Evolutionary conservation across 2,329 filamentous ascomycete species (phyloP), one percentile per base, ranked within the genome.

Genomic region (Ceratocystis cacaofunesta): DNA sequence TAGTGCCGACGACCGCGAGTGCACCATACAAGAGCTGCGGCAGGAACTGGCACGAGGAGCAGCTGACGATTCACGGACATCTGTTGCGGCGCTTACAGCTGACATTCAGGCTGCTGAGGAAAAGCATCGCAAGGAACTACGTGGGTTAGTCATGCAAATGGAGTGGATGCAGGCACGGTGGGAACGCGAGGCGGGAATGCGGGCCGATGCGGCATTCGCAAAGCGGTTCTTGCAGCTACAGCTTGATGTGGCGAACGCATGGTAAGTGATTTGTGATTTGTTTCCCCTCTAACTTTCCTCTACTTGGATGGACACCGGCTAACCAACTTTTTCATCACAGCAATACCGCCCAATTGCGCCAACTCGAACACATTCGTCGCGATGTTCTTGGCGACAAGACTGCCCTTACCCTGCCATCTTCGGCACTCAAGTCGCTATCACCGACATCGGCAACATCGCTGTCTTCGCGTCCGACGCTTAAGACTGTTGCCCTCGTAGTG

Each of bases 281-380:
- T 43, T 63, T 61, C 55, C 62, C 46, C 65, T 30, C 63, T 61
- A 63, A 32, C 63, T 61, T 61, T 61, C 57, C 41, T 64, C 28
- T 43, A 17, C 3, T 28, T 19, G 61, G 60, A 10, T 19, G 46
- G 6, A 32, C 19, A 15, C 8, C 1, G 64, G 63, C 67, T 66
- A 58, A 65, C 50, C 57, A 57, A 36, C 61, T 25, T 61, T n/a
- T 55, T 60, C 30, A 57, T 62, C 58, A 74, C 74, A 97, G 94
- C 78, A 99, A 97, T 78, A 87, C 92, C 75, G 88, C 90, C 68
- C 90, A 97, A 74, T 85, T 97, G 67, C 84, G 86, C 63, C 87
- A 96, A 72, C 85, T 97, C 69, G 84, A 88, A 70, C 83, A 88
- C 70, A 95, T 96, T 79, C 90, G 76, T 69, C 75, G 73, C 68